Evolutionary conservation across 306 rosid species (phyloP).

Genomic region (Inga oerstediana): DNA sequence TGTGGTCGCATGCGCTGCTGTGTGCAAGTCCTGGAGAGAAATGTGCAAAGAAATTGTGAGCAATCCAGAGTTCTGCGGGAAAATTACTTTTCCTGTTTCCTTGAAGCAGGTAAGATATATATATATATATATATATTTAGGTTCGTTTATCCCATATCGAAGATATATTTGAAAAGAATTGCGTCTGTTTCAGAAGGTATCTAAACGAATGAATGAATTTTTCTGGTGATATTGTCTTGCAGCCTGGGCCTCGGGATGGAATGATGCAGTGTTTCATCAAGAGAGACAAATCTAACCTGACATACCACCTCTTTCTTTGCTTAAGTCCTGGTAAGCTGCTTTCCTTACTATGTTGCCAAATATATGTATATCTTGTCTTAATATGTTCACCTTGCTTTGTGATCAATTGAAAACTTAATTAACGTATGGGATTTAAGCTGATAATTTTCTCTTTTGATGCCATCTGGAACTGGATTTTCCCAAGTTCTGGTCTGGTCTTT

Average conservation of each 20-base stretch:
- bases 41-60: constrained; percentile 93
- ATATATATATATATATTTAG: no score
- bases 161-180: neutral
- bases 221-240: constrained; percentile 12
- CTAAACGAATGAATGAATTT: neutral
- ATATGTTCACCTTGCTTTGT: neutral
- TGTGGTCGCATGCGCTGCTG: constrained; percentile 89
- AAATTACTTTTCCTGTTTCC: constrained; percentile 88
- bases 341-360: neutral
- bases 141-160: neutral
- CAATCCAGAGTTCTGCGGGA: constrained; percentile 83
- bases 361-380: neutral
- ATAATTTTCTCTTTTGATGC: neutral
- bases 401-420: neutral
- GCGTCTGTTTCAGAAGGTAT: neutral
- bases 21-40: constrained; percentile 95
- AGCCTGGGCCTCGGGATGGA: constrained; percentile 93
- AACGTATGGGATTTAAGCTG: neutral
- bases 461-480: neutral
- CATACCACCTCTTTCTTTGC: constrained; percentile 89
- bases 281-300: constrained; percentile 86
- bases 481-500: neutral
- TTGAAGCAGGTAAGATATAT: constrained; percentile 76
- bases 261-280: constrained; percentile 88
- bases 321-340: constrained; percentile 80